Evolutionary conservation across 2,329 filamentous ascomycete species (phyloP).

Genomic region (Cercospora zeae-maydis): DNA sequence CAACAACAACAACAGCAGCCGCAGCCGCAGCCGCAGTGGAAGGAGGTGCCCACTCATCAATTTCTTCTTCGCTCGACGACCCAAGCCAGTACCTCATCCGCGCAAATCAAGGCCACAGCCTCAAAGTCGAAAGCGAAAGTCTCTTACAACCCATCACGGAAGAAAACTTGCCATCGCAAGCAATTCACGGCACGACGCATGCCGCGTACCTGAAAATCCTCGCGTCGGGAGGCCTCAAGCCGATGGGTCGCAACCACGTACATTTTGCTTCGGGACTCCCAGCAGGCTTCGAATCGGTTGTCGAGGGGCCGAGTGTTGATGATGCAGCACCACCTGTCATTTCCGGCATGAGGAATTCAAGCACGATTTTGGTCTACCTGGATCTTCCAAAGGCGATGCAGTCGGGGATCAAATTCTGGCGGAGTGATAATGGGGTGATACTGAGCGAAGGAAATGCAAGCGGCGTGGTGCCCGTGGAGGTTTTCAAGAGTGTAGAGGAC

Average conservation of each 20-base stretch:
- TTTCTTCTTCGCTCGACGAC: conserved; percentile 37
- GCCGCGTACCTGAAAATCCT: conserved; percentile 73
- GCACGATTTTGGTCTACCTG: conserved; percentile 69
- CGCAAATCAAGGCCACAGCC: conserved; percentile 90
- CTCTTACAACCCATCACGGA: conserved; percentile 65
- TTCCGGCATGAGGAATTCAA: conserved; percentile 48
- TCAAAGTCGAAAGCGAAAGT: conserved; percentile 67
- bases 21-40: conserved; percentile 26
- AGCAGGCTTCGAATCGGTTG: conserved; percentile 41
- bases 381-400: conserved; percentile 73
- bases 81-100: conserved; percentile 78
- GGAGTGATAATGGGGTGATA: conserved; percentile 49
- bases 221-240: conserved; percentile 69
- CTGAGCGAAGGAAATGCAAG: conserved; percentile 49
- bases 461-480: conserved; percentile 62
- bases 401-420: conserved; percentile 64
- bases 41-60: conserved; percentile 22
- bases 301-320: conserved; percentile 11
- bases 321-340: conserved; percentile 57
- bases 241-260: conserved; percentile 82
- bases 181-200: conserved; percentile 88
- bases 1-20: neutral
- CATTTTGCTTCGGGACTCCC: conserved; percentile 80
- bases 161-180: conserved; percentile 39
- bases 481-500: conserved; percentile 69